These are phyloP conservation scores for Mentha longifolia DNA, from an alignment of 257 asterid species.

Conservation along the genomic window DNA sequence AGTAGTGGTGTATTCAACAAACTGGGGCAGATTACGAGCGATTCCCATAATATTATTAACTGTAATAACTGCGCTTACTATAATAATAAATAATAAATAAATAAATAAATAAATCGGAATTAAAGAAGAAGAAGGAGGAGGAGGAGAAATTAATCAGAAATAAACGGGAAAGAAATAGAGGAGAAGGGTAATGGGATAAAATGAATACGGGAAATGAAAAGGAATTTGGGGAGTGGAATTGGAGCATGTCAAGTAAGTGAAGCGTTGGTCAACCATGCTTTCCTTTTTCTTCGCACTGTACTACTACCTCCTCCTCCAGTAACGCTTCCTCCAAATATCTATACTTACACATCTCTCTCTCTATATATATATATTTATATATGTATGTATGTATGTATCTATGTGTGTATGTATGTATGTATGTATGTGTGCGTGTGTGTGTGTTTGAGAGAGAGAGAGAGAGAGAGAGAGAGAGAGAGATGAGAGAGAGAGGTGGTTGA, in stretches of 20 bases:
- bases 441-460: background rate
- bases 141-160: too few relatives aligned
- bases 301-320: slow-evolving; percentile 23
- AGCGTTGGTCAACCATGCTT: slow-evolving; percentile 46
- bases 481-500: slow-evolving; percentile 5
- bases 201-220: slow-evolving; percentile 35
- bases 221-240: slow-evolving; percentile 40
- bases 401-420: background rate
- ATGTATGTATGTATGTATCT: background rate
- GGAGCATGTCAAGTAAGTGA: slow-evolving; percentile 38
- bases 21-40: slow-evolving; percentile 45
- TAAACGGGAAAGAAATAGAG: background rate
- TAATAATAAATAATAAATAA: slow-evolving; percentile 7
- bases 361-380: background rate
- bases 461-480: background rate
- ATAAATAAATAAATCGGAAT: background rate
- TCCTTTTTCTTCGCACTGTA: slow-evolving; percentile 34
- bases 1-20: slow-evolving; percentile 36
- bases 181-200: slow-evolving; percentile 9
- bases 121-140: background rate
- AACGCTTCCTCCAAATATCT: slow-evolving; percentile 34
- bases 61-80: slow-evolving; percentile 42
- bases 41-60: slow-evolving; percentile 50
- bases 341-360: background rate
- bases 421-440: too few relatives aligned